Percentiles rank a stretch among this genome's conserved stretches.
These are phyloP conservation scores for Aspergillus transmontanensis DNA, from an alignment of 2,329 filamentous ascomycete genomes.

Conservation along the genomic window DNA sequence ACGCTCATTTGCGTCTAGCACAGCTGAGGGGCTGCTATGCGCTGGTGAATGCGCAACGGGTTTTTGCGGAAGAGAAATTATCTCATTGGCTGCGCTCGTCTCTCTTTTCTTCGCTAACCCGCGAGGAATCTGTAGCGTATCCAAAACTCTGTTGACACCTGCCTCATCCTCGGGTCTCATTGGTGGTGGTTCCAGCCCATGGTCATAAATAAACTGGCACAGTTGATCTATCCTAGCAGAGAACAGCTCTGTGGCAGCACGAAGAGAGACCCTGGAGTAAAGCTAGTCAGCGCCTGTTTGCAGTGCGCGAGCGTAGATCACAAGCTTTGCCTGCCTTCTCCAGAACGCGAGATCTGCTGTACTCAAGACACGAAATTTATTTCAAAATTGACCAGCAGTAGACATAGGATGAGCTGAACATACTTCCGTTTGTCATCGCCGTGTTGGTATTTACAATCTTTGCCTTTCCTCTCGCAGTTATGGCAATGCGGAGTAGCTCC, in stretches of 20 bases:
- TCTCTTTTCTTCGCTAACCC: slow-evolving; percentile 20
- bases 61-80: background rate
- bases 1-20: slow-evolving; percentile 2
- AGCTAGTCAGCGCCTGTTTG: slow-evolving; percentile 11
- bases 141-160: slow-evolving; percentile 41
- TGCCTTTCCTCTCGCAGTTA: slow-evolving; percentile 42
- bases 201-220: slow-evolving; percentile 44
- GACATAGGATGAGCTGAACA: slow-evolving; percentile 16
- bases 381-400: background rate
- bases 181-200: slow-evolving; percentile 41
- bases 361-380: background rate
- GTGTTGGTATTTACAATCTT: slow-evolving; percentile 43
- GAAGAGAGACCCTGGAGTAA: slow-evolving; percentile 35
- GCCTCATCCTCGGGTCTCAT: slow-evolving; percentile 44
- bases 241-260: slow-evolving; percentile 40
- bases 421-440: slow-evolving; percentile 45
- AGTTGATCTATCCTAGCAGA: slow-evolving; percentile 42
- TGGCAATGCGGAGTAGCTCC: slow-evolving; percentile 41
- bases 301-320: background rate
- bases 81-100: background rate
- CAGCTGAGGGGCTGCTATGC: slow-evolving; percentile 15
- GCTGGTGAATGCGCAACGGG: slow-evolving; percentile 13
- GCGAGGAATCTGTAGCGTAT: slow-evolving; percentile 39
- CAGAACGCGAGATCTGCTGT: background rate
- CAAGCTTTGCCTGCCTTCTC: slow-evolving; percentile 2